Percentiles rank a stretch among this genome's conserved stretches.
Evolutionary conservation across 371 early-diverging fungal species (phyloP).

Genomic region (Saksenaea oblongispora): DNA sequence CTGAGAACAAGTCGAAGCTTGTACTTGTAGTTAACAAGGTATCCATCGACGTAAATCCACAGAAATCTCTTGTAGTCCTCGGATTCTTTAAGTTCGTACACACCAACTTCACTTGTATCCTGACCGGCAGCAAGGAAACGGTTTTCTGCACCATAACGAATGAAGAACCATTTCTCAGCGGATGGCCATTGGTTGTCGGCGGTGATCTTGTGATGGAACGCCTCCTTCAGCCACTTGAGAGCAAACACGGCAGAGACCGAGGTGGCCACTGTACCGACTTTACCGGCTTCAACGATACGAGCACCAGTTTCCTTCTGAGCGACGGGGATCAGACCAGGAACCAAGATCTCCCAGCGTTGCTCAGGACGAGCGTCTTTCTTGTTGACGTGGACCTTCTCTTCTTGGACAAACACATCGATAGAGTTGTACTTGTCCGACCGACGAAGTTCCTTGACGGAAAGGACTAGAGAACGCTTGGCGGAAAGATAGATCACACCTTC

Average conservation of each 20-base stretch:
- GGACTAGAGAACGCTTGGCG: slow-evolving; percentile 31
- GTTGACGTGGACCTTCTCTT: slow-evolving; percentile 32
- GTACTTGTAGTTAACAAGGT: slow-evolving; percentile 57
- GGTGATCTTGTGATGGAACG: slow-evolving; percentile 29
- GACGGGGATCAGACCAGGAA: slow-evolving; percentile 40
- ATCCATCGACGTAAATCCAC: slow-evolving; percentile 55
- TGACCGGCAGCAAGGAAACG: slow-evolving; percentile 38
- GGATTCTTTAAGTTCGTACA: slow-evolving; percentile 28
- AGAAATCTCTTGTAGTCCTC: slow-evolving; percentile 45
- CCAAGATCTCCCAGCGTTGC: slow-evolving; percentile 45
- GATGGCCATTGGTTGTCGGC: slow-evolving; percentile 30
- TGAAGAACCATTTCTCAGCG: slow-evolving; percentile 42
- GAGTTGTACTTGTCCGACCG: slow-evolving; percentile 19
- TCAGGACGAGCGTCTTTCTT: slow-evolving; percentile 36
- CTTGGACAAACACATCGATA: slow-evolving; percentile 41
- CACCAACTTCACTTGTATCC: slow-evolving; percentile 27
- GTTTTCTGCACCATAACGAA: slow-evolving; percentile 40
- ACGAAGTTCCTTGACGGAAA: slow-evolving; percentile 40
- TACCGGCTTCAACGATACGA: slow-evolving; percentile 37
- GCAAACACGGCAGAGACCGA: slow-evolving; percentile 21
- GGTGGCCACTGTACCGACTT: slow-evolving; percentile 10
- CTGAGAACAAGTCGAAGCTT: slow-evolving; percentile 31
- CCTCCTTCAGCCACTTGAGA: slow-evolving; percentile 37
- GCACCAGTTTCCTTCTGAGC: slow-evolving; percentile 30
- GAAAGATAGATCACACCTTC: slow-evolving; percentile 33